A percentile compares a stretch with the other conserved stretches of the same genome.
phyloP scores from a whole-genome alignment of 352 stramenopile genomes.

The Pythium diclinum region DNA sequence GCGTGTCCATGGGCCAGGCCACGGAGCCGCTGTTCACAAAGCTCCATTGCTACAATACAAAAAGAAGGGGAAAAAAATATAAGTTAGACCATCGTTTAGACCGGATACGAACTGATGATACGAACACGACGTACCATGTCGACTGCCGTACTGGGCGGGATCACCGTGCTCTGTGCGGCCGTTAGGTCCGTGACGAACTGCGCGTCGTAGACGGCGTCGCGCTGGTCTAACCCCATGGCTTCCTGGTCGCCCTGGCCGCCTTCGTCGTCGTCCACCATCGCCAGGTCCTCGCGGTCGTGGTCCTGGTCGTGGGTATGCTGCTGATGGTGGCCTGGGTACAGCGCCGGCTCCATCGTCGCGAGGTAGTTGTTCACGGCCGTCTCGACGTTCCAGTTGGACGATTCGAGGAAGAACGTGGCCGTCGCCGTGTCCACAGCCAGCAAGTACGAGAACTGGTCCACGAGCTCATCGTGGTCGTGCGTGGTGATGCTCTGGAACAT shows the following conservation, averaged over 20 bases:
- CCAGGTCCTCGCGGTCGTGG: slow-evolving; percentile 32
- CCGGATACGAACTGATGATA: no score
- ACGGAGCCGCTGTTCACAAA: slow-evolving; percentile 67
- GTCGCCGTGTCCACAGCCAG: slow-evolving; percentile 66
- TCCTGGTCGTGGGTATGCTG: slow-evolving; percentile 8
- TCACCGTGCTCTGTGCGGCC: slow-evolving; percentile 49
- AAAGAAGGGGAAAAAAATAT: no score
- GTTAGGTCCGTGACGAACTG: slow-evolving; percentile 71
- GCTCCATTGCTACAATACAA: slow-evolving; percentile 50
- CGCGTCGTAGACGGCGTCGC: slow-evolving; percentile 34
- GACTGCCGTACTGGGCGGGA: slow-evolving; percentile 43
- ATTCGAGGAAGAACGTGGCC: slow-evolving; percentile 84
- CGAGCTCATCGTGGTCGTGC: slow-evolving; percentile 76
- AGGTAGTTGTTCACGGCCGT: slow-evolving; percentile 83
- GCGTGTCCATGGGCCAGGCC: slow-evolving; percentile 57
- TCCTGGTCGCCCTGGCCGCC: slow-evolving; percentile 11
- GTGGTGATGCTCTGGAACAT: slow-evolving; percentile 89
- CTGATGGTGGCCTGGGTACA: slow-evolving; percentile 19
- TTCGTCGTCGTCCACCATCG: slow-evolving; percentile 53
- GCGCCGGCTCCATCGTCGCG: slow-evolving; percentile 50
- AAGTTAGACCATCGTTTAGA: no score
- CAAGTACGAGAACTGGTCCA: slow-evolving; percentile 80
- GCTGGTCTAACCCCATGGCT: slow-evolving; percentile 6
- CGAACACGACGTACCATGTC: slow-evolving; percentile 48
- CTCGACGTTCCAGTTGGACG: slow-evolving; percentile 88